These are phyloP conservation scores for Coleophoma eucalyptorum DNA, from an alignment of 2,329 filamentous ascomycete species.

Conservation along the genomic window DNA sequence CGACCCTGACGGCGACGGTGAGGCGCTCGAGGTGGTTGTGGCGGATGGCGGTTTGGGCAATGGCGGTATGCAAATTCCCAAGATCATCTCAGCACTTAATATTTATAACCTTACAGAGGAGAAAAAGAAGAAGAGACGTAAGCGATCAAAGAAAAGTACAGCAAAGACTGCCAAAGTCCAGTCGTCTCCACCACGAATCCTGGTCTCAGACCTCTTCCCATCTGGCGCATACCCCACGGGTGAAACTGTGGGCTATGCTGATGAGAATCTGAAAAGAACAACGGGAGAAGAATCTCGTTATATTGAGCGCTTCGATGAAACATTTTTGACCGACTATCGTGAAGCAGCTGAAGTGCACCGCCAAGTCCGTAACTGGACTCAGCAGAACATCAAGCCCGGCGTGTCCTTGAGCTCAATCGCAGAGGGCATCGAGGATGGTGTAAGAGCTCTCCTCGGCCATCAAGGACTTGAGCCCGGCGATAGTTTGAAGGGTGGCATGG, in stretches of 20 bases:
- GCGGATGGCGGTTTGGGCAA: background rate
- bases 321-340: constrained; percentile 49
- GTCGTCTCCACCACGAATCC: constrained; percentile 70
- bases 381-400: constrained; percentile 45
- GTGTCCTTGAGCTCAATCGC: constrained; percentile 44
- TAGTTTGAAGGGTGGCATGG: constrained; percentile 45
- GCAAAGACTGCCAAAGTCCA: constrained; percentile 55
- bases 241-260: constrained; percentile 66
- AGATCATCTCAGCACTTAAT: background rate
- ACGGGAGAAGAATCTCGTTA: constrained; percentile 80
- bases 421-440: constrained; percentile 49
- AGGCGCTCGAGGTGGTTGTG: background rate
- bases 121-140: constrained; percentile 72
- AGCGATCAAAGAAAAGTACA: constrained; percentile 71
- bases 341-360: constrained; percentile 53
- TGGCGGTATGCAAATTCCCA: background rate
- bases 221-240: constrained; percentile 68
- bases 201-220: constrained; percentile 68
- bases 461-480: constrained; percentile 48
- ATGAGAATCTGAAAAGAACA: constrained; percentile 69
- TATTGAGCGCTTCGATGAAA: constrained; percentile 67
- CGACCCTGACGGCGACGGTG: background rate
- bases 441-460: constrained; percentile 45
- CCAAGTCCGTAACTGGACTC: constrained; percentile 47
- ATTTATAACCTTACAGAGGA: background rate